phyloP scores from a whole-genome alignment of 345 rosid species.

The Populus nigra region DNA sequence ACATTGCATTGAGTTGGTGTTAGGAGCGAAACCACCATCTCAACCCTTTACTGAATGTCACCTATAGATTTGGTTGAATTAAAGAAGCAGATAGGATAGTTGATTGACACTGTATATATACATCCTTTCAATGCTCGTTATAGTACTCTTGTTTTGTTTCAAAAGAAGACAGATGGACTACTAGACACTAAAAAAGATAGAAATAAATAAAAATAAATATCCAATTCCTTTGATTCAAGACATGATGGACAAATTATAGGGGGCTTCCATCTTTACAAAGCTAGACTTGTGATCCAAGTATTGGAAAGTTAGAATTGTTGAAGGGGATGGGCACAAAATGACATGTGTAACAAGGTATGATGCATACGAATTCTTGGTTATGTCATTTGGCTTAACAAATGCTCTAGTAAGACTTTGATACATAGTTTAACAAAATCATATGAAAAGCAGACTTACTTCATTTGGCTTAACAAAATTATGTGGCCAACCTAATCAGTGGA shows the following conservation, averaged over 20 bases:
- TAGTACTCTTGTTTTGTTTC: neutral
- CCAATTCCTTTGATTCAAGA: slow-evolving; percentile 2
- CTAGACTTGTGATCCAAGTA: neutral
- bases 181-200: neutral
- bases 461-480: too few species aligned
- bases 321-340: neutral
- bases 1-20: neutral
- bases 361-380: neutral
- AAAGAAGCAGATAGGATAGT: neutral
- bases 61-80: too few species aligned
- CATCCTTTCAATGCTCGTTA: neutral
- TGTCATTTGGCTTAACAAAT: neutral
- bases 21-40: too few species aligned
- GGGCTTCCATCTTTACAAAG: neutral
- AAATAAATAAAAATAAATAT: neutral
- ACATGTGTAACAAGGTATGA: neutral
- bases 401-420: neutral
- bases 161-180: neutral
- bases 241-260: neutral
- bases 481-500: too few species aligned
- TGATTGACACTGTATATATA: neutral
- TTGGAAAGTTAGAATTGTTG: neutral
- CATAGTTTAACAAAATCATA: too few species aligned
- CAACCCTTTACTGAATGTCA: too few species aligned
- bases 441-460: too few species aligned